A percentile compares a stretch with the other conserved stretches of the same genome.
These are phyloP conservation scores for Saposhnikovia divaricata DNA, from an alignment of 129 eudicot species.

Conservation along the genomic window DNA sequence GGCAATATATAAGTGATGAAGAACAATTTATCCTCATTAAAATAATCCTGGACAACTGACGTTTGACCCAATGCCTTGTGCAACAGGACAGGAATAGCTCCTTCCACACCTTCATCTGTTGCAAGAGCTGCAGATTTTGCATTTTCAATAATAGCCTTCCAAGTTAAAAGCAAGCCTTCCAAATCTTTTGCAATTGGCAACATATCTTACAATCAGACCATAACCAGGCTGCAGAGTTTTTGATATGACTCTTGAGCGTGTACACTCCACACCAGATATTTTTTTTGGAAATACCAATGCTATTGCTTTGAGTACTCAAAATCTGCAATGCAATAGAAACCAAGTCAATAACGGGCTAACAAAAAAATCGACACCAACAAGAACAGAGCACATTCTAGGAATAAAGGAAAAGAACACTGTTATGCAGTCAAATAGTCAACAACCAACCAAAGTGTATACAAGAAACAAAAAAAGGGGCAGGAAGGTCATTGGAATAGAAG, in stretches of 20 bases:
- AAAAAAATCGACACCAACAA: background rate
- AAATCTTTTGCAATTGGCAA: constrained; percentile 87
- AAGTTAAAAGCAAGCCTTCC: constrained; percentile 80
- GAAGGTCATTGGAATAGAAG: too few relatives aligned
- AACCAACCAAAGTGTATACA: too few relatives aligned
- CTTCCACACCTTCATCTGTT: constrained; percentile 94
- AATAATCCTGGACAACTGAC: constrained; percentile 90
- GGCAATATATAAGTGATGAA: background rate
- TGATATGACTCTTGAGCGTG: constrained; percentile 69
- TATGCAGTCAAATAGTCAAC: too few relatives aligned
- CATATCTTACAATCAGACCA: constrained; percentile 78
- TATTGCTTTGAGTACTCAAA: constrained; percentile 51
- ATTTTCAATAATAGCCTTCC: constrained; percentile 79
- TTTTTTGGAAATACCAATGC: constrained; percentile 77
- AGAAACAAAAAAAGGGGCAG: too few relatives aligned
- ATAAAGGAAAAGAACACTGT: background rate
- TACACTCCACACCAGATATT: constrained; percentile 74
- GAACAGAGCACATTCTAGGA: background rate
- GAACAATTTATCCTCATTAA: constrained; percentile 50
- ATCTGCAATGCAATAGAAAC: constrained; percentile 31
- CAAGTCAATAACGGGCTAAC: background rate
- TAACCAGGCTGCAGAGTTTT: constrained; percentile 86
- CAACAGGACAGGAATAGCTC: constrained; percentile 84
- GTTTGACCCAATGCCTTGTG: constrained; percentile 96
- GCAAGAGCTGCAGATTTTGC: constrained; percentile 98